Conservation (phyloP, 2,329 filamentous ascomycete genomes). For the Trichophyton benhamiae region DNA sequence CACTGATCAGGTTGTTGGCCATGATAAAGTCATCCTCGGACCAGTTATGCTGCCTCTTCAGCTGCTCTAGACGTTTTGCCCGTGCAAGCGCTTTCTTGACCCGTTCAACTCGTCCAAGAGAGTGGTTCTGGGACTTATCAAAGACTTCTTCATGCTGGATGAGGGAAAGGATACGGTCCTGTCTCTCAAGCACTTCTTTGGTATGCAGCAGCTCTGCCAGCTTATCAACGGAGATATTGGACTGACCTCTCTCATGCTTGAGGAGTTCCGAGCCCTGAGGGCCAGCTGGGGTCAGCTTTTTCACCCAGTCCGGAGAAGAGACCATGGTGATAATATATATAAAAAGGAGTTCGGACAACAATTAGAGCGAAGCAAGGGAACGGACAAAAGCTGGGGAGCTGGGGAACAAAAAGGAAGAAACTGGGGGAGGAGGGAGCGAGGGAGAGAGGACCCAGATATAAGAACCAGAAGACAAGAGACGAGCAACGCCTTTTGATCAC, state of each 20-base stretch:
- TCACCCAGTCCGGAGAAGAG: slow-evolving; percentile 51
- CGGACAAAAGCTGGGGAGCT: not conserved
- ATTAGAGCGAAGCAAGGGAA: not conserved
- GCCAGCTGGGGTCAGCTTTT: slow-evolving; percentile 51
- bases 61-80: slow-evolving; percentile 56
- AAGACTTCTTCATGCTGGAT: slow-evolving; percentile 58
- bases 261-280: slow-evolving; percentile 60
- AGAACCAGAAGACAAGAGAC: not conserved
- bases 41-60: slow-evolving; percentile 58
- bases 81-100: slow-evolving; percentile 58
- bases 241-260: slow-evolving; percentile 53
- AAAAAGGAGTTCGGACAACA: not conserved
- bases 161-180: slow-evolving; percentile 50
- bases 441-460: slow-evolving; percentile 26
- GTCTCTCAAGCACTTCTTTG: slow-evolving; percentile 49
- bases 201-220: slow-evolving; percentile 59
- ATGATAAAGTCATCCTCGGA: slow-evolving; percentile 48
- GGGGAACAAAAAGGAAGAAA: not conserved
- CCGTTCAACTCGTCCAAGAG: slow-evolving; percentile 54
- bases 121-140: slow-evolving; percentile 68
- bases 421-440: not conserved
- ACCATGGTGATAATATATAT: slow-evolving; percentile 20
- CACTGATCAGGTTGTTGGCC: slow-evolving; percentile 58
- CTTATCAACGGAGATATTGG: slow-evolving; percentile 54
- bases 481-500: not conserved